Percentiles rank a stretch among this genome's conserved stretches.
Evolutionary conservation across 2,329 filamentous ascomycete genomes (phyloP).

Genomic region (Aspergillus tubingensis): DNA sequence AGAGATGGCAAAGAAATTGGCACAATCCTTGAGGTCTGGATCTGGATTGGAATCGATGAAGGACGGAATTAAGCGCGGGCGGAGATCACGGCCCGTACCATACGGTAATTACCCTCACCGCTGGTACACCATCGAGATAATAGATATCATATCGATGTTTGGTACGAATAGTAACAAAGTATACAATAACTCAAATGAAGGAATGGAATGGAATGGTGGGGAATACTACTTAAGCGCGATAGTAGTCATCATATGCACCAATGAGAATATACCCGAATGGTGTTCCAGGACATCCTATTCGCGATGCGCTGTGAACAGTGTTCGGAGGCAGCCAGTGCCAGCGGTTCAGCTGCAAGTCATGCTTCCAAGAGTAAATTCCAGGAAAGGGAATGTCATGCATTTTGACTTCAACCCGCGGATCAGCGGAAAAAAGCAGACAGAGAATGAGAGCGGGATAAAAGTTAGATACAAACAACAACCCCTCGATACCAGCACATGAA

Average conservation of each 20-base stretch:
- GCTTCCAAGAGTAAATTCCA: not conserved
- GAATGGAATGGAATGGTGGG: not conserved
- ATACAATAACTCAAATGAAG: not conserved
- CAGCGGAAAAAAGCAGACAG: not conserved
- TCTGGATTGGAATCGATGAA: not conserved
- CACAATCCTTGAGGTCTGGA: too few relatives aligned
- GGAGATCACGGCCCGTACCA: conserved; percentile 6
- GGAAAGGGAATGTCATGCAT: not conserved
- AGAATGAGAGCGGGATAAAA: not conserved
- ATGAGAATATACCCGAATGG: not conserved
- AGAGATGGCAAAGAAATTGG: not conserved
- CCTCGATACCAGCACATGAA: not conserved
- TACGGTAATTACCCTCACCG: conserved; percentile 15
- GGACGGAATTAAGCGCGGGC: not conserved
- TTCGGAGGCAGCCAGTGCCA: not conserved
- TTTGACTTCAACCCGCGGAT: not conserved
- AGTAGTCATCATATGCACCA: not conserved
- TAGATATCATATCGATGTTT: too few relatives aligned
- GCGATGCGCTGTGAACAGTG: not conserved
- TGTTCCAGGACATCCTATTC: not conserved
- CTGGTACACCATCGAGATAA: not conserved
- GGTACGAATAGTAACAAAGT: too few relatives aligned
- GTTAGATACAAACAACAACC: not conserved
- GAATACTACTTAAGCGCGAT: not conserved
- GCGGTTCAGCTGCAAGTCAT: not conserved